Conservation (phyloP, 2,329 filamentous ascomycete species). For the Scortechinia acanthostroma region DNA sequence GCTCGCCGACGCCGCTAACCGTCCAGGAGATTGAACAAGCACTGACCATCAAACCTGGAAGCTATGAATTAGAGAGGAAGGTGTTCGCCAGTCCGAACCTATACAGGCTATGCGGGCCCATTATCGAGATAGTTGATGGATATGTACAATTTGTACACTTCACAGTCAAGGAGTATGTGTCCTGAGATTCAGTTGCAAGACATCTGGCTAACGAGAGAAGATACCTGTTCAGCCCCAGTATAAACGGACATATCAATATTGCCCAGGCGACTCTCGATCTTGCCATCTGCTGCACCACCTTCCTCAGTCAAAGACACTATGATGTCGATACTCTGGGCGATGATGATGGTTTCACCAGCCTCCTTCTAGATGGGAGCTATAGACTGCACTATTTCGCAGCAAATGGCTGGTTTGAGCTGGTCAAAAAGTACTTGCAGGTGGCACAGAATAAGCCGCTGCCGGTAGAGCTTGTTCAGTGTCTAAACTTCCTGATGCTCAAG, state of each 20-base stretch:
- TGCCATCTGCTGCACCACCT: not conserved
- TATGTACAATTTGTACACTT: constrained; percentile 20
- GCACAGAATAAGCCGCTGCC: not conserved
- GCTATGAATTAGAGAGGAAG: not conserved
- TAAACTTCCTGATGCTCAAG: not conserved
- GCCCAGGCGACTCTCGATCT: not conserved
- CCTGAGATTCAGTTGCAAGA: constrained; percentile 3
- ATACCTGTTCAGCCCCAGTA: not conserved
- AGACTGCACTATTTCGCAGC: not conserved
- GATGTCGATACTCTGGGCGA: not conserved
- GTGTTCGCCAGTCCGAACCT: not conserved
- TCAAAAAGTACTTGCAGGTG: not conserved
- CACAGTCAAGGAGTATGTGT: constrained; percentile 17
- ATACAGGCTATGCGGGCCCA: constrained; percentile 14
- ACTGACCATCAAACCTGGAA: not conserved
- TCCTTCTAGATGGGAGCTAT: not conserved
- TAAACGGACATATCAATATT: not conserved
- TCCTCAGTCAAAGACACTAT: not conserved
- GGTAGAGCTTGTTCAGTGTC: not conserved
- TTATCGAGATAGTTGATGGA: constrained; percentile 16
- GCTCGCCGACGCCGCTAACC: not conserved
- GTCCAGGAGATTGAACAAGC: not conserved
- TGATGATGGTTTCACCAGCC: not conserved
- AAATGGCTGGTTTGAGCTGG: not conserved
- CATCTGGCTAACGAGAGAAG: constrained; percentile 3